Evolutionary conservation across 257 asterid species (phyloP), one percentile per base, ranked within the genome.

Genomic region (Thymus mandschuricus): DNA sequence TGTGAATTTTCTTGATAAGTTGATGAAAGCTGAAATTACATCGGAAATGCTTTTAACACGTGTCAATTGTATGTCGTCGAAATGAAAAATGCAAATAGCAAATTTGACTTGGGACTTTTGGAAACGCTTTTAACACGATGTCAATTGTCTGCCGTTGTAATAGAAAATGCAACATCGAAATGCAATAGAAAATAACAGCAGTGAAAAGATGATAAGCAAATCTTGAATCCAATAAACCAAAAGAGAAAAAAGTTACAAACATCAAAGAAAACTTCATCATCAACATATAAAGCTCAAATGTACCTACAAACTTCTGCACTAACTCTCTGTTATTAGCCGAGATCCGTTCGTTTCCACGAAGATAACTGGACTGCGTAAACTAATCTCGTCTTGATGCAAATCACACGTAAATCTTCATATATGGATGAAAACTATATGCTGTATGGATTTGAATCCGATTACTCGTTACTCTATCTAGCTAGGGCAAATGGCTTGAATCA

Each of bases 401-500:
- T 52, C 33, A 15, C 29, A 52, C 58, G 0, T 15, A 15, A 52
- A 8, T 52, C 31, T 52, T 7, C 31, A 7, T 15, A 52, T 21
- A 51, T 51, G 29, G 57, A 52, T 10, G 21, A 52, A 52, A 52
- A 15, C 15, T 15, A 5, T 49, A 15, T n/a, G 31, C 21, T 15
- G 57, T 51, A 49, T 13, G 27, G 54, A 13, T 49, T n/a, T 0
- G 21, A 49, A 49, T 48, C 54, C 13, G 9, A 45, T 45, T 62
- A 33, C 57, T 69, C 44, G 35, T 45, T 62, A 33, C 57, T 69
- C 44, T 46, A 69, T 33, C 57, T 33, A 54, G 41, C 41, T 38
- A 48, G 78, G 54, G 8, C 21, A 51, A 65, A 27, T 44, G 46
- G 57, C 64, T 33, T 40, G 64, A 21, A 78, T 29, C 54, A 62